Percentiles rank a stretch among this genome's conserved stretches.
Conservation (phyloP, 2,329 filamentous ascomycete species). For the Neofusicoccum sp. region DNA sequence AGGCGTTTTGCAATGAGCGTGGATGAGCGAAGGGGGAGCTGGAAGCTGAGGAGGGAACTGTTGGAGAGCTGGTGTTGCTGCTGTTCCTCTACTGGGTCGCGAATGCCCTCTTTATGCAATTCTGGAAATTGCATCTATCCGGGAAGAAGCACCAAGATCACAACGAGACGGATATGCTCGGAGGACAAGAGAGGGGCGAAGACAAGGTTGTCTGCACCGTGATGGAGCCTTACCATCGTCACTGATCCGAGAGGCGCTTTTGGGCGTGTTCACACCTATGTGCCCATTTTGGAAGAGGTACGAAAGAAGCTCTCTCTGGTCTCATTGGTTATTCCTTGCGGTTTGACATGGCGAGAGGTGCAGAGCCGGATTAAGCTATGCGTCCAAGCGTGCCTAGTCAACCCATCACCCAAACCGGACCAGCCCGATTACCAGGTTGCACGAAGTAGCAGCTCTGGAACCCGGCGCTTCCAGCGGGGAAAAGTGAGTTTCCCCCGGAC, state of each 20-base stretch:
- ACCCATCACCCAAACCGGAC: neutral
- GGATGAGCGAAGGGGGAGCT: neutral
- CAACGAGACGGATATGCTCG: neutral
- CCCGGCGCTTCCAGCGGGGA: neutral
- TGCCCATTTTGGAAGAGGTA: neutral
- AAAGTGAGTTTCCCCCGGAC: neutral
- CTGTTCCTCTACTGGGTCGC: neutral
- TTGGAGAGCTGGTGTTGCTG: neutral
- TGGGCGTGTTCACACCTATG: too few relatives aligned
- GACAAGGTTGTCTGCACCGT: neutral
- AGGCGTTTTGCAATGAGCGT: neutral
- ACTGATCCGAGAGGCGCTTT: neutral
- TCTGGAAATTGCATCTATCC: neutral
- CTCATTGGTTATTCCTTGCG: neutral
- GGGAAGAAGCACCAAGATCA: neutral
- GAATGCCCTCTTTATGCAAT: neutral
- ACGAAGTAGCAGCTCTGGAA: neutral
- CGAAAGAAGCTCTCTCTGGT: neutral
- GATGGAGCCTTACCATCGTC: neutral
- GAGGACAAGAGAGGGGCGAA: neutral
- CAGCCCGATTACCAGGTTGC: neutral
- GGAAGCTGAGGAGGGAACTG: neutral
- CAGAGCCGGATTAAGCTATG: neutral
- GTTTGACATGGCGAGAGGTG: neutral
- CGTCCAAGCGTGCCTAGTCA: neutral